Evolutionary conservation across 805 yeast genomes (phyloP).

Genomic region (Metschnikowia colocasiae): DNA sequence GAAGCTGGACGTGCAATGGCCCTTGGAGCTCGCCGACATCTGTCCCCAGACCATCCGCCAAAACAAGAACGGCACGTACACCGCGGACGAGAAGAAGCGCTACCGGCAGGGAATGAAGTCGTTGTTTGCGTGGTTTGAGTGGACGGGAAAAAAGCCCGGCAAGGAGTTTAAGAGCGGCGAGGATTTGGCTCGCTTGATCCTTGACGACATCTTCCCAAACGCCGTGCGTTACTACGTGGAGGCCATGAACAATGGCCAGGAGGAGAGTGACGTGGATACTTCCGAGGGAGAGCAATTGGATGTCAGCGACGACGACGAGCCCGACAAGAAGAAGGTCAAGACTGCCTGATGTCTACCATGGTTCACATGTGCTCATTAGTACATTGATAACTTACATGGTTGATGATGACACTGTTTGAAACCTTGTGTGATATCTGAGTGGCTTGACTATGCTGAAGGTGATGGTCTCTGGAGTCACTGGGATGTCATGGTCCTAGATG

Average conservation of each 20-base stretch:
- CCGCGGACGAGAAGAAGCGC: conserved; percentile 52
- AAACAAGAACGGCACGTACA: conserved; percentile 33
- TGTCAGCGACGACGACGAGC: conserved; percentile 54
- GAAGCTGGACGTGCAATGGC: conserved; percentile 64
- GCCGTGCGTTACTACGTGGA: conserved; percentile 80
- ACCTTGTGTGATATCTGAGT: no score
- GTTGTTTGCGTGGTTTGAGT: conserved; percentile 81
- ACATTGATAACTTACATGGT: no score
- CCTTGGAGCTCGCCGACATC: conserved; percentile 51
- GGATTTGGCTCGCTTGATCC: conserved; percentile 64
- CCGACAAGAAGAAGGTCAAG: conserved; percentile 18
- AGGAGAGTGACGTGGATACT: conserved; percentile 46
- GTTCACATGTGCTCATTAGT: no score
- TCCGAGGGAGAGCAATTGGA: conserved; percentile 52
- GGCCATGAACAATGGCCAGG: conserved; percentile 57
- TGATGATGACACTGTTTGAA: neutral
- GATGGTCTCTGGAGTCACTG: no score
- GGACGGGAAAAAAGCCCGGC: conserved; percentile 78
- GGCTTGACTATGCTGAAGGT: no score
- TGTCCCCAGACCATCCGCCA: conserved; percentile 50
- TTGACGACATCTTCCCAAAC: conserved; percentile 80
- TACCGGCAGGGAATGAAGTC: conserved; percentile 75
- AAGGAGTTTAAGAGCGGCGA: conserved; percentile 78
- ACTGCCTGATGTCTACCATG: neutral
- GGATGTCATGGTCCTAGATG: no score